Evolutionary conservation across 1,284 basidiomycete genomes (phyloP), one percentile per base, ranked within the genome.

Genomic region (Ustilago sp.): DNA sequence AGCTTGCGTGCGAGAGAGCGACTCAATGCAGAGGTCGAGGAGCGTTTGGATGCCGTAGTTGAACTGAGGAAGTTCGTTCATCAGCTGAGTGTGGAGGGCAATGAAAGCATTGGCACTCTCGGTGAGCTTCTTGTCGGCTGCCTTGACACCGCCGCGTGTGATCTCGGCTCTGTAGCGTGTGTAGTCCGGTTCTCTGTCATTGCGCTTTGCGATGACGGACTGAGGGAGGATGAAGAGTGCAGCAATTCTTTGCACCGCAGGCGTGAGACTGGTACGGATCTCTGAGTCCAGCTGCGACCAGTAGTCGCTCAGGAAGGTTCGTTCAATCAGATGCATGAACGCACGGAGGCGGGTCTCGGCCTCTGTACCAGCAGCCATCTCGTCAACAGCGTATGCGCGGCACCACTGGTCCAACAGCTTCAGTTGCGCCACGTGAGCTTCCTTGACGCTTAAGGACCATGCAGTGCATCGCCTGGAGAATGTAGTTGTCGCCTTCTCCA

Each of bases 1-100:
- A 8, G 81, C 80, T 62, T 87, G 86, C 13, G 85, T 74, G 9
- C 79, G 65, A 1, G 85, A 81, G 34, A 87, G 84, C 38, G 83
- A 80, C 12, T 77, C 72, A 59, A 86, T 75, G 65, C 86, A 83
- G 45, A 84, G 80, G 52, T 87, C 83, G 52, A 87, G 68, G 32
- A 86, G 75, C n/a, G 80, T 74, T 55, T 84, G 82, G 5, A 87
- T 73, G 61, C 84, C 83, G 58, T 81, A 80, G 54, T 87, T 79
- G 74, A 87, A 84, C 35, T 80, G 70, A 2, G 87, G 87, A 23
- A 88, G 77, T 64, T 88, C 87, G 47, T 87, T 83, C 62, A 86
- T 75, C 31, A 87, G 85, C 69, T 87, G 86, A 2, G 78, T 68
- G 53, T 87, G 85, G 17, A 87, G 74, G 12, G 86, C 83, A 41